phyloP scores from a whole-genome alignment of 768 basidiomycete genomes.

The Psilocybe cubensis region DNA sequence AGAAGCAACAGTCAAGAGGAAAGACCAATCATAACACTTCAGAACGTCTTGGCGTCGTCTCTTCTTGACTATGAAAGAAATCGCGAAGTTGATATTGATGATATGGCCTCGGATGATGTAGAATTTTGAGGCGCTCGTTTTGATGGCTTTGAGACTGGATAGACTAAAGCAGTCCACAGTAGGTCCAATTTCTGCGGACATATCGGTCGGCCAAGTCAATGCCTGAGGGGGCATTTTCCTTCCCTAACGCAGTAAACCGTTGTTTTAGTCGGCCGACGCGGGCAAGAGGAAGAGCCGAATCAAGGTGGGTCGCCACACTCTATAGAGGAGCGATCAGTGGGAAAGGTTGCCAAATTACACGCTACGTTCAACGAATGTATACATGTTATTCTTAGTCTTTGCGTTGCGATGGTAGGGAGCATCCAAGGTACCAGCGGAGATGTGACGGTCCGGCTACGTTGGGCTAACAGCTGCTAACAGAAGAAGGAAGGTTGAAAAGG shows the following conservation, averaged over 20 bases:
- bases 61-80: neutral
- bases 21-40: neutral
- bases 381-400: neutral
- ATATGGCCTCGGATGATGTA: neutral
- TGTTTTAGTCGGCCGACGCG: neutral
- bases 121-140: neutral
- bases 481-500: slow-evolving; percentile 5
- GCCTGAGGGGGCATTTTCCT: neutral
- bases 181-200: slow-evolving; percentile 1
- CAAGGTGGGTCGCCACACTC: no score
- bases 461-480: neutral
- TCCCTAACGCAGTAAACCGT: neutral
- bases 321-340: neutral
- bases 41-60: neutral
- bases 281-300: neutral
- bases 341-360: neutral
- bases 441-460: neutral
- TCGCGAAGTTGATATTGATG: neutral
- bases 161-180: neutral
- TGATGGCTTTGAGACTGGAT: neutral
- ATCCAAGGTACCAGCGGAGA: neutral
- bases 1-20: neutral
- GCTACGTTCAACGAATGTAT: neutral
- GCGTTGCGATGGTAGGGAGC: neutral
- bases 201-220: neutral